phyloP scores from a whole-genome alignment of 805 yeast genomes.

The Ogataea zsoltii region DNA sequence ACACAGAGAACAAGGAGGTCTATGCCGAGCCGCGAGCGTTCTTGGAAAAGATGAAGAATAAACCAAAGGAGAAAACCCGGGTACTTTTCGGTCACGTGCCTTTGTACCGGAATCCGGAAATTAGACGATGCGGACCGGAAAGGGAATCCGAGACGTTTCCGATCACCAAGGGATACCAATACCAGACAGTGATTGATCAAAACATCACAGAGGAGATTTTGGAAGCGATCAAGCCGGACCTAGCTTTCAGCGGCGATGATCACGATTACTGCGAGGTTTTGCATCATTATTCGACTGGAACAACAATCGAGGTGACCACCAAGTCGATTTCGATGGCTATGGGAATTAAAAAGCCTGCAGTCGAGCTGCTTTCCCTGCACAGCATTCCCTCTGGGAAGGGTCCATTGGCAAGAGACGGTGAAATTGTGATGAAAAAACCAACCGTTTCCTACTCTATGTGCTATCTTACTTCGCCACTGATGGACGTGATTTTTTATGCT shows the following conservation, averaged over 20 bases:
- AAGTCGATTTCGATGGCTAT: slow-evolving; percentile 91
- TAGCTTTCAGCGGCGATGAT: slow-evolving; percentile 90
- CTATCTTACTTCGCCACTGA: slow-evolving; percentile 46
- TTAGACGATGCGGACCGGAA: slow-evolving; percentile 69
- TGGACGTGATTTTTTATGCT: slow-evolving; percentile 40
- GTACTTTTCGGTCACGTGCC: slow-evolving; percentile 88
- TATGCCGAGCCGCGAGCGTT: slow-evolving; percentile 52
- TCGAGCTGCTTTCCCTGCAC: slow-evolving; percentile 71
- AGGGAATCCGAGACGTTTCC: slow-evolving; percentile 78
- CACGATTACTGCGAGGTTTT: slow-evolving; percentile 77
- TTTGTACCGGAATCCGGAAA: slow-evolving; percentile 63
- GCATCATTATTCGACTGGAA: slow-evolving; percentile 14
- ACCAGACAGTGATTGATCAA: slow-evolving; percentile 81
- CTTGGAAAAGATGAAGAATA: slow-evolving; percentile 39
- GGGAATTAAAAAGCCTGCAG: slow-evolving; percentile 84
- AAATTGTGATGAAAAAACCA: not conserved
- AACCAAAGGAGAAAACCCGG: slow-evolving; percentile 45
- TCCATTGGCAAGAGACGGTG: slow-evolving; percentile 7
- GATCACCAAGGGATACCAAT: slow-evolving; percentile 73
- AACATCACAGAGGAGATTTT: slow-evolving; percentile 61
- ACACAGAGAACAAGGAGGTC: slow-evolving; percentile 47
- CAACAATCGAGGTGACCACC: slow-evolving; percentile 67
- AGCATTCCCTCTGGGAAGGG: slow-evolving; percentile 1
- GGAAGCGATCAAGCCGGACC: slow-evolving; percentile 57
- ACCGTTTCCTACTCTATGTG: slow-evolving; percentile 43